Percentiles rank a stretch among this genome's conserved stretches.
phyloP scores from a whole-genome alignment of 225 moss, liverwort and hornwort species.

The Pleurozium schreberi region DNA sequence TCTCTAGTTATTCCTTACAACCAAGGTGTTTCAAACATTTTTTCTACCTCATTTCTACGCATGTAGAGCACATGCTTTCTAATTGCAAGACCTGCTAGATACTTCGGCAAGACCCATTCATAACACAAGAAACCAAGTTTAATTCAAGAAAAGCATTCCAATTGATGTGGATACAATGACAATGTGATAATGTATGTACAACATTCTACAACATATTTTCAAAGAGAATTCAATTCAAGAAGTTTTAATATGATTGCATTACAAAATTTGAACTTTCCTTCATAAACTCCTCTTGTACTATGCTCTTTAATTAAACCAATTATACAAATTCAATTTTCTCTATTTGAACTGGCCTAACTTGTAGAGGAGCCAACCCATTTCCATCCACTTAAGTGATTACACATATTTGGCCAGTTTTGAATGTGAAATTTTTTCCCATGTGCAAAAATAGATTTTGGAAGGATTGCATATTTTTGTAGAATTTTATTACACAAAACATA shows the following conservation, averaged over 20 bases:
- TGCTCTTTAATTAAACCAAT: neutral
- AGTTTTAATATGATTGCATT: neutral
- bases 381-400: no score
- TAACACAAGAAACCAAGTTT: neutral
- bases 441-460: no score
- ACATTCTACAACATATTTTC: neutral
- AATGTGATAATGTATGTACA: neutral
- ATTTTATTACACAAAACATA: no score
- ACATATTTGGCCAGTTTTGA: no score
- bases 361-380: no score
- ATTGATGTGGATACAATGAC: neutral
- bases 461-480: no score
- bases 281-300: fast-evolving
- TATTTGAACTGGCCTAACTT: fast-evolving
- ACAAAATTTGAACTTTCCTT: neutral
- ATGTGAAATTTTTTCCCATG: no score
- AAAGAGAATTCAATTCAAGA: neutral
- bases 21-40: neutral
- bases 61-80: neutral
- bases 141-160: neutral
- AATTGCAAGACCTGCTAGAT: fast-evolving
- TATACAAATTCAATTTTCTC: neutral
- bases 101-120: neutral
- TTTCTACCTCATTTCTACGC: no score
- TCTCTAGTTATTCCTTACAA: neutral